These are phyloP conservation scores for Vanrija humicola DNA, from an alignment of 1,284 basidiomycete genomes.

Conservation along the genomic window DNA sequence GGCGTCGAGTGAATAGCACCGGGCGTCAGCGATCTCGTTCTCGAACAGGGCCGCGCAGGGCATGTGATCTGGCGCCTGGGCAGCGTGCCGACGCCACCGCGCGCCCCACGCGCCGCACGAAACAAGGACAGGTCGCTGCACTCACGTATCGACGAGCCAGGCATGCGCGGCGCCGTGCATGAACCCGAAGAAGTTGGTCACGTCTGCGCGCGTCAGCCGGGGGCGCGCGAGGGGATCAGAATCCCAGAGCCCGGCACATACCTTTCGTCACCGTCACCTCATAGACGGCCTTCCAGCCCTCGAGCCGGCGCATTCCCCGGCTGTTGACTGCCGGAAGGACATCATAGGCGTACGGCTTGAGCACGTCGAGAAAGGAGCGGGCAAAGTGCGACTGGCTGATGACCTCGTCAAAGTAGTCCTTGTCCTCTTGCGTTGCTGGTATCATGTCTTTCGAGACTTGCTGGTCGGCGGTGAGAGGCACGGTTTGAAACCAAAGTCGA, in stretches of 20 bases:
- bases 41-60: background rate
- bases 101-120: no score
- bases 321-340: slow-evolving; percentile 10
- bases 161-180: slow-evolving; percentile 40
- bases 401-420: background rate
- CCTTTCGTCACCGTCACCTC: slow-evolving; percentile 6
- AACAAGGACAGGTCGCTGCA: slow-evolving; percentile 11
- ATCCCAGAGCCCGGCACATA: background rate
- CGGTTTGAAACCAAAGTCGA: no score
- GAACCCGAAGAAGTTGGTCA: slow-evolving; percentile 28
- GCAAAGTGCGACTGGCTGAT: background rate
- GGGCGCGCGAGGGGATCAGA: no score
- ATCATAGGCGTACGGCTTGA: slow-evolving; percentile 12
- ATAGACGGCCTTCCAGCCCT: slow-evolving; percentile 12
- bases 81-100: no score
- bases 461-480: background rate
- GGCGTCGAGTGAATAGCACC: background rate
- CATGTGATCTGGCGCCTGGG: background rate
- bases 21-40: no score
- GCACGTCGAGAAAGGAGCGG: background rate
- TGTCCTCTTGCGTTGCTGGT: slow-evolving; percentile 3
- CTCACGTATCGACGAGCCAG: slow-evolving; percentile 35
- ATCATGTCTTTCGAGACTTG: background rate
- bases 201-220: slow-evolving; percentile 18
- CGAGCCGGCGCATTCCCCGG: slow-evolving; percentile 8